Evolutionary conservation across 805 yeast species (phyloP).

Genomic region (Lipomyces sp.): DNA sequence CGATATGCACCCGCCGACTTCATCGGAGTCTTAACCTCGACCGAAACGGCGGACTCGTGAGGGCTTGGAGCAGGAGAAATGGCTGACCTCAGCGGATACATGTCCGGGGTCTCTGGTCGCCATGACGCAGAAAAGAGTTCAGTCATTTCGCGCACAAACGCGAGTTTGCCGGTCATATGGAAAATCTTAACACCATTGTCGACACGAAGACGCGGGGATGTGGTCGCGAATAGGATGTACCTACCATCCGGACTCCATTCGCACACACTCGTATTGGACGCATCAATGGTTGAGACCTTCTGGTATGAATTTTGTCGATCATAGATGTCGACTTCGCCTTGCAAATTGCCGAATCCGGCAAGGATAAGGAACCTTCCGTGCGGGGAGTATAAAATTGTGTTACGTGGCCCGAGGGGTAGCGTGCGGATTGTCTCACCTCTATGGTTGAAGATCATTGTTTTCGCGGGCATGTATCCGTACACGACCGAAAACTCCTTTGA

Average conservation of each 20-base stretch:
- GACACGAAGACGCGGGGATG: slow-evolving; percentile 94
- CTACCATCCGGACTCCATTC: slow-evolving; percentile 99
- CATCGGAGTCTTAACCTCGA: slow-evolving; percentile 49
- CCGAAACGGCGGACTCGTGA: slow-evolving; percentile 68
- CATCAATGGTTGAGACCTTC: slow-evolving; percentile 81
- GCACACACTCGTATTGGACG: slow-evolving; percentile 93
- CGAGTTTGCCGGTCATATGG: slow-evolving; percentile 85
- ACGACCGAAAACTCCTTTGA: slow-evolving; percentile 97
- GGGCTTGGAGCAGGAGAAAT: slow-evolving; percentile 60
- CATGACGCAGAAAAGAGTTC: slow-evolving; percentile 84
- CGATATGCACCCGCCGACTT: slow-evolving; percentile 89
- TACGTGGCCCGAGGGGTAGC: slow-evolving; percentile 84
- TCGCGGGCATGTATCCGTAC: slow-evolving; percentile 97
- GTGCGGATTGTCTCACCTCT: slow-evolving; percentile 86
- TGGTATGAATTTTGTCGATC: slow-evolving; percentile 87
- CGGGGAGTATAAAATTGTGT: slow-evolving; percentile 90
- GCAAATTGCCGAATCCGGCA: slow-evolving; percentile 97
- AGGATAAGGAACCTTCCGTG: slow-evolving; percentile 88
- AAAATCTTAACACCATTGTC: slow-evolving; percentile 94
- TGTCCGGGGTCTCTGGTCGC: slow-evolving; percentile 64
- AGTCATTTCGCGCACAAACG: slow-evolving; percentile 75
- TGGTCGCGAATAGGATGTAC: slow-evolving; percentile 90
- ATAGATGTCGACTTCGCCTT: slow-evolving; percentile 92
- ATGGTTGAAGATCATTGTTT: slow-evolving; percentile 90
- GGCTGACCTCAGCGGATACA: slow-evolving; percentile 57